Percentiles rank a stretch among this genome's conserved stretches.
phyloP scores from a whole-genome alignment of 192 early-diverging fungal genomes.

The Umbelopsis ramanniana region DNA sequence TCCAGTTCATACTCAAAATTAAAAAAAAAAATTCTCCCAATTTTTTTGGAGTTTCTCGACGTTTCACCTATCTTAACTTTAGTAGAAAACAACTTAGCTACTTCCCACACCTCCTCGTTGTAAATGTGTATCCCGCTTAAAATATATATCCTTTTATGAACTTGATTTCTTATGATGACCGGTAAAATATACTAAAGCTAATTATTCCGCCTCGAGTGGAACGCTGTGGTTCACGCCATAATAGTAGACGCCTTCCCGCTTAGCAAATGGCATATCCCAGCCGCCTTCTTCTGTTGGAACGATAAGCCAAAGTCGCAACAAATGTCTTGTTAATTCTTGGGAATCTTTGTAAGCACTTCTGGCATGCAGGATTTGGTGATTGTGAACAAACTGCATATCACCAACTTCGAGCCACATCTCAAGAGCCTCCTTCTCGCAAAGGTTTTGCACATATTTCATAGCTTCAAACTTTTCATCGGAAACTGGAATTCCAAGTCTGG shows the following conservation, averaged over 20 bases:
- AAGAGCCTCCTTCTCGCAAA: constrained; percentile 33
- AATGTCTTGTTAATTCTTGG: constrained; percentile 27
- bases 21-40: no score
- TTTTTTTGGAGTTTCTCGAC: no score
- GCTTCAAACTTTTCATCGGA: constrained; percentile 41
- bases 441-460: constrained; percentile 42
- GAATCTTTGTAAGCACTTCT: constrained; percentile 36
- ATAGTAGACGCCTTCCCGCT: constrained; percentile 25
- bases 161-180: background rate
- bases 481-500: constrained; percentile 34
- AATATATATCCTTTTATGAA: constrained; percentile 11
- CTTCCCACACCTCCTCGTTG: no score
- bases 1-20: background rate
- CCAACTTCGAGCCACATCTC: constrained; percentile 38
- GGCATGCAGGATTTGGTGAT: constrained; percentile 46
- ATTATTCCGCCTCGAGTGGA: constrained; percentile 36
- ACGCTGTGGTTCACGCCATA: constrained; percentile 25
- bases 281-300: constrained; percentile 28
- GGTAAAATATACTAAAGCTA: background rate
- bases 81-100: no score
- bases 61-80: no score
- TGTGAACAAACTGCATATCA: constrained; percentile 48
- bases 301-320: constrained; percentile 41
- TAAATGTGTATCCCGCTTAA: background rate
- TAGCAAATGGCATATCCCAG: constrained; percentile 32